Base-by-base conservation (phyloP, 176 grass and related monocot species). In the Musa acuminata region DNA sequence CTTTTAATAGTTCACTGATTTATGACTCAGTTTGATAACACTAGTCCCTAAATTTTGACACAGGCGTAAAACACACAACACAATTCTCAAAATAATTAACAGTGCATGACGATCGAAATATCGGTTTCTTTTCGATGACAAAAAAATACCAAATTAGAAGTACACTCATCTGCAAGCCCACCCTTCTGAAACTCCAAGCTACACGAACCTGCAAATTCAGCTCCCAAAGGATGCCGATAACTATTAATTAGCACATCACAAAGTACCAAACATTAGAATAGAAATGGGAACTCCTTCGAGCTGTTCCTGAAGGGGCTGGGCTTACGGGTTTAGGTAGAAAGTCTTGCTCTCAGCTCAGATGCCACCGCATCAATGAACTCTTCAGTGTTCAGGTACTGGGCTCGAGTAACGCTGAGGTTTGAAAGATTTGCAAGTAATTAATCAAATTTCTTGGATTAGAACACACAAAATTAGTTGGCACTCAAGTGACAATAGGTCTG, bases 301-400 rank as follows among this genome's bases (percentile, higher is more conserved):
- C 21, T 62, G 25, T 68, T 68, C 9, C 21, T 43, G 22, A 68
- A 43, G 11, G 24, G 9, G 35, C 65, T 13, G 24, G 9, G 35
- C 65, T 13, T 7, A 68, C 24, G 1, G 12, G 11, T 27, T 73
- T 29, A 58, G 13, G 72, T 24, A 14, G 72, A 57, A 55, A 74
- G 72, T 57, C 3, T 53, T 14, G 53, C 51, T 74, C 53, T 74
- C 72, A 74, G 72, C 24, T 74, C 72, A 13, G 52, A 53, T 35
- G 72, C 72, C 20, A 74, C 72, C 0, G 72, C 72, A 74, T 74
- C 72, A 2, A 74, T 57, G 53, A 74, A 74, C 52, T 74, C 72
- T 27, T 74, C 72, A 3, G 72, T 74, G 24, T 57, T 74, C 53
- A 74, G 52, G 57, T 74, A 74, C 0, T 58, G 13, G 11, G 53